Conservation (phyloP, 2,329 filamentous ascomycete species). For the Calonectria fujianensis region DNA sequence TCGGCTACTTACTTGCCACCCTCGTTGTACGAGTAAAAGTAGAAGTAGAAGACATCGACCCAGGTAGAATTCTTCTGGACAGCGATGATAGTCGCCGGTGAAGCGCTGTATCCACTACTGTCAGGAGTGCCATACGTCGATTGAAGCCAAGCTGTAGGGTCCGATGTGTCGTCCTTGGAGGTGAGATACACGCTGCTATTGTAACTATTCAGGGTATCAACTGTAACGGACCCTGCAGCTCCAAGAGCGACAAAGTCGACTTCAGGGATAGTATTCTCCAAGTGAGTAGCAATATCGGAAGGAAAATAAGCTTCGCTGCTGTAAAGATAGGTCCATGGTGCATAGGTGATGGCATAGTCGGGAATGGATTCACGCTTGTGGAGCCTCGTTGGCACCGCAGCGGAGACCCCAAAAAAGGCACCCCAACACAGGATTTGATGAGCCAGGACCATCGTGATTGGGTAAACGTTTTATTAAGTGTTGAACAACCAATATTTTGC, state of each 20-base stretch:
- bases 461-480: no score
- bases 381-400: background rate
- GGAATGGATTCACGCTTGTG: slow-evolving; percentile 20
- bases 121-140: slow-evolving; percentile 8
- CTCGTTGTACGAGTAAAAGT: slow-evolving; percentile 20
- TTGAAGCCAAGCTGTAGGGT: slow-evolving; percentile 10
- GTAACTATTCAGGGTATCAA: background rate
- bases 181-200: slow-evolving; percentile 19
- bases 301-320: slow-evolving; percentile 9
- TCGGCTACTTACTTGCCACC: slow-evolving; percentile 4
- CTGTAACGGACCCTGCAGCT: slow-evolving; percentile 12
- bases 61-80: slow-evolving; percentile 17
- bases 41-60: slow-evolving; percentile 18
- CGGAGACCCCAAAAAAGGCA: background rate
- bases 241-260: background rate
- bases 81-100: background rate
- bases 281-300: background rate
- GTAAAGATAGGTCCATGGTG: slow-evolving; percentile 6
- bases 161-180: slow-evolving; percentile 5
- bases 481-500: background rate
- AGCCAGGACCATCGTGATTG: background rate
- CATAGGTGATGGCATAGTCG: slow-evolving; percentile 11
- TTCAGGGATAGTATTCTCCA: slow-evolving; percentile 17
- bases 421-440: background rate
- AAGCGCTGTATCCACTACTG: slow-evolving; percentile 8